phyloP scores from a whole-genome alignment of 441 rosid species.

The Rhodomyrtus psidioides region DNA sequence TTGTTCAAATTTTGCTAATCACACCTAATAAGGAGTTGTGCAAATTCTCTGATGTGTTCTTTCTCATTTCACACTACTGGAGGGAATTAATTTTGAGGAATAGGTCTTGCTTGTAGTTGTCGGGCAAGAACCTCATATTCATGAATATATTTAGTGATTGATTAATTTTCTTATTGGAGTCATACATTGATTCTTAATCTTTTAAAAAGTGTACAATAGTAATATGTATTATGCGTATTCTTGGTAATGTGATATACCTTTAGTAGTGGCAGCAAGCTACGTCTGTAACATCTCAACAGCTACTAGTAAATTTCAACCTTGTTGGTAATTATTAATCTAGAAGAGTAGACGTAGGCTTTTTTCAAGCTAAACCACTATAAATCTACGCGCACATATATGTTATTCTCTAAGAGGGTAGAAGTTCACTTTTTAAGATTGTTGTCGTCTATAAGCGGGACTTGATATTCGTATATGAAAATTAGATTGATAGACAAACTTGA shows the following conservation, averaged over 20 bases:
- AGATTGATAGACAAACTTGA: too few species aligned
- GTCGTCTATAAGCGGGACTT: too few species aligned
- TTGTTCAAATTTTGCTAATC: too few species aligned
- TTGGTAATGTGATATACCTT: background rate
- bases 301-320: background rate
- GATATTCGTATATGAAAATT: too few species aligned
- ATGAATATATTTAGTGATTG: background rate
- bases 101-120: too few species aligned
- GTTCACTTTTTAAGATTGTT: too few species aligned
- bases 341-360: background rate
- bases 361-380: background rate
- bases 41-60: too few species aligned
- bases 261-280: background rate
- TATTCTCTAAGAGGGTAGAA: too few species aligned
- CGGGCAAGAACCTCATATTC: too few species aligned
- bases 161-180: background rate
- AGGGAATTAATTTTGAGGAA: too few species aligned
- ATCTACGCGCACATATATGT: background rate
- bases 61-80: too few species aligned
- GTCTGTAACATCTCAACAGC: background rate
- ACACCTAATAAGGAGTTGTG: too few species aligned
- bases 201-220: background rate
- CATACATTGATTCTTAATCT: background rate
- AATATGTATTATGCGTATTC: background rate
- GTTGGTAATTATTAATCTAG: background rate